Evolutionary conservation across 768 basidiomycete genomes (phyloP).

Genomic region (Pseudohyphozyma bogoriensis): DNA sequence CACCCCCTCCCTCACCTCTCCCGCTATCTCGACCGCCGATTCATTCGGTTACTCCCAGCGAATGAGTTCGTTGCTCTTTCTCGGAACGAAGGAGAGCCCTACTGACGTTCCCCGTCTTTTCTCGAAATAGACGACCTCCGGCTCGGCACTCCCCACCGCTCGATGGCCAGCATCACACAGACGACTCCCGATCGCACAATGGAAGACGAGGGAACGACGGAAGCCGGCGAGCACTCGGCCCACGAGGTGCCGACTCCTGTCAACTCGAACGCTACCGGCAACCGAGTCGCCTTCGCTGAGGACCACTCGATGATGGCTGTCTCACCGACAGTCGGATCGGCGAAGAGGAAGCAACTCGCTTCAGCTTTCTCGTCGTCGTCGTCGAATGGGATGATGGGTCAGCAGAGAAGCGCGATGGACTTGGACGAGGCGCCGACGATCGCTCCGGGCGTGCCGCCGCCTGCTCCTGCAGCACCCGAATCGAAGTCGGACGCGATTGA

Average conservation of each 20-base stretch:
- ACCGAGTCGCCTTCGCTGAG: background rate
- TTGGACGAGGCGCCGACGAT: background rate
- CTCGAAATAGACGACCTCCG: slow-evolving; percentile 11
- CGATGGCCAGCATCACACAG: background rate
- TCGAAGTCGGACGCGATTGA: background rate
- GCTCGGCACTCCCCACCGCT: background rate
- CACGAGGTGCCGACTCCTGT: background rate
- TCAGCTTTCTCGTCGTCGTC: slow-evolving; percentile 1
- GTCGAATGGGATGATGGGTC: too few species aligned
- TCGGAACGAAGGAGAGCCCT: too few species aligned
- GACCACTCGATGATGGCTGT: too few species aligned
- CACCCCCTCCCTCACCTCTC: background rate
- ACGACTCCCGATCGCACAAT: background rate
- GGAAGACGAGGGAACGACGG: background rate
- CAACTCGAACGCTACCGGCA: background rate
- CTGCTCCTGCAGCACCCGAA: background rate
- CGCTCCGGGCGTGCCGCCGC: background rate
- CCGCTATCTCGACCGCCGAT: slow-evolving; percentile 4
- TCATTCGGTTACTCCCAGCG: slow-evolving; percentile 20
- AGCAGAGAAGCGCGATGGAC: background rate
- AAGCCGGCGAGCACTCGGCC: background rate
- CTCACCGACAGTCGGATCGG: too few species aligned
- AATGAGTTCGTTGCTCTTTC: slow-evolving; percentile 1
- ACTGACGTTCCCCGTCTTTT: background rate
- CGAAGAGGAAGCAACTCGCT: background rate